Evolutionary conservation across 805 yeast species (phyloP).

Genomic region (Barnettozyma vustinii): DNA sequence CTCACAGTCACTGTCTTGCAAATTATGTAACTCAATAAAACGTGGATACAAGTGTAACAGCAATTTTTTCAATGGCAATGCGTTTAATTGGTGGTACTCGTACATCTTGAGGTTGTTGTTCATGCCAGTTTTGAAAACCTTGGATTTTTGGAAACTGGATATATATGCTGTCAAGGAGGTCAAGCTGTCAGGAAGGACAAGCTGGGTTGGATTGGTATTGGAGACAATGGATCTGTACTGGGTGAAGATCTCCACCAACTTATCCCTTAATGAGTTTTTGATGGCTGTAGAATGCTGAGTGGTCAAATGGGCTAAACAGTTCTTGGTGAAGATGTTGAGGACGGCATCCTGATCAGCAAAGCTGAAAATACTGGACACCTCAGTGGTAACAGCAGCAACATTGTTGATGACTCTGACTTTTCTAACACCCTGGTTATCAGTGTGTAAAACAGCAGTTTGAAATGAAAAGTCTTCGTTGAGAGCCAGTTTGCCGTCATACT

Average conservation of each 20-base stretch:
- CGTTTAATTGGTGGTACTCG: slow-evolving; percentile 43
- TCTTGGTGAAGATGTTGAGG: slow-evolving; percentile 47
- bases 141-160: slow-evolving; percentile 64
- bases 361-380: slow-evolving; percentile 66
- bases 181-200: slow-evolving; percentile 78
- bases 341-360: slow-evolving; percentile 75
- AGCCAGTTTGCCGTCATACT: slow-evolving; percentile 70
- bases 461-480: slow-evolving; percentile 76
- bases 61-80: slow-evolving; percentile 50
- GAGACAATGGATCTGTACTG: slow-evolving; percentile 49
- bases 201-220: slow-evolving; percentile 48
- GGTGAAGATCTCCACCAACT: slow-evolving; percentile 50
- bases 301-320: slow-evolving; percentile 36
- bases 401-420: slow-evolving; percentile 84
- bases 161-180: slow-evolving; percentile 63
- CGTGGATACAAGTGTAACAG: slow-evolving; percentile 74
- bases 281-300: slow-evolving; percentile 41
- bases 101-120: slow-evolving; percentile 62
- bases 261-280: slow-evolving; percentile 47
- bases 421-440: slow-evolving; percentile 69
- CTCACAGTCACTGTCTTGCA: slow-evolving; percentile 53
- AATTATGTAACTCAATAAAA: slow-evolving; percentile 63
- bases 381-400: slow-evolving; percentile 74
- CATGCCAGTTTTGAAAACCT: slow-evolving; percentile 42
- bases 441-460: slow-evolving; percentile 85